Base-by-base conservation (phyloP, 371 early-diverging fungal genomes). In the Mucor velutinosus region DNA sequence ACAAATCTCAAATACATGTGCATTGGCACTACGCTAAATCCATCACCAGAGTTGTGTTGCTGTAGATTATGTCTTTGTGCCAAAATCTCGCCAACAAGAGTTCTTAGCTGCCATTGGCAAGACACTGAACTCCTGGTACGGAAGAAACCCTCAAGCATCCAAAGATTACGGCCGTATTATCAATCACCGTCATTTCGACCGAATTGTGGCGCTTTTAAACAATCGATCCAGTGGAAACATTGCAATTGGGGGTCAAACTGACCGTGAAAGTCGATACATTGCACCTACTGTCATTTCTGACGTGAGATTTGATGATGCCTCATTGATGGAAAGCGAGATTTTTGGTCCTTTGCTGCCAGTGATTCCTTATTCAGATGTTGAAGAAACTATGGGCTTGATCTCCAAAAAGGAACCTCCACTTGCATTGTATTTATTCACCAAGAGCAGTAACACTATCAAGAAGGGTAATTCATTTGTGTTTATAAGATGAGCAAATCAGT, bases 1-100 rank as follows among this genome's bases (percentile, higher is more conserved):
- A 74, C 14, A 21, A 15, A 30, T 4, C 8, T 19, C n/a, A n/a
- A 14, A n/a, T 45, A 45, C 4, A 30, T 30, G 35, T 8, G 35
- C 35, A 35, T 35, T 35, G 10, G 35, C 11, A 35, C 1, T 7
- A 35, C 4, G 15, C 47, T 45, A 45, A 45, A 21, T 21, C 17
- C 19, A 14, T 17, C 17, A 8, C 15, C 78, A 91, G 89, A 92
- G 92, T 1, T 96, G 97, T 74, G 82, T 97, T 55, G 90, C 92
- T 5, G 91, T 91, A 25, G 97, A 97, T 77, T 95, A 96, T 62
- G 72, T 95, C 17, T 64, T 96, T 39, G 80, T 89, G 19, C 88
- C 87, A 29, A 72, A 77, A 35, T 68, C 78, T 15, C 73, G 86
- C 32, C 71, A 86, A 12, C 67, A 73, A 7, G 68, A 73, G 30